Base-by-base conservation (phyloP, 768 basidiomycete genomes). In the Rhizopogon salebrosus region DNA sequence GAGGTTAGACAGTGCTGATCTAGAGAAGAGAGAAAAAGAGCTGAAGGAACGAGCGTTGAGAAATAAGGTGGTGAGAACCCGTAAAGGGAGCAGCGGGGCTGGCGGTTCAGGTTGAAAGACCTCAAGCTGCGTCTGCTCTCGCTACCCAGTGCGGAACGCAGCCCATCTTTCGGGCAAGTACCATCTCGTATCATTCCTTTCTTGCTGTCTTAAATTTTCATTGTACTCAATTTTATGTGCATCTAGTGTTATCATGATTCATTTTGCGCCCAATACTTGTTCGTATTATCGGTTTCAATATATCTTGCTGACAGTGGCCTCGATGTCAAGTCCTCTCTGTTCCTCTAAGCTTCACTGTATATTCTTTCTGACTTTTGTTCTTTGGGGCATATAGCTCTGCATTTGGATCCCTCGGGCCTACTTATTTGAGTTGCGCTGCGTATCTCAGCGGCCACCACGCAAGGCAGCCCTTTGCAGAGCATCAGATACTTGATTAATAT, bases 1-100 rank as follows among this genome's bases (percentile, higher is more conserved):
- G 64, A 64, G 57, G 27, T n/a, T 54, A 31, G 31, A 40, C 46
- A 10, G 52, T 52, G 23, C 54, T 11, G 88, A 88, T 34, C 71
- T 92, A 41, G 80, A 82, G 60, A 80, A 73, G 58, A 69, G 85
- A 53, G 90, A 92, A 63, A 90, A 79, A 57, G 90, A 92, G 62
- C 64, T 92, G 54, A 92, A 90, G 64, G 90, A 92, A 60, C 81
- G 73, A 64, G 88, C 89, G 13, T 66, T 92, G 64, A 79, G 90
- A 62, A 91, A 92, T 62, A 92, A 92, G 64, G 90, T 92, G 41
- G 75, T 84, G 49, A 75, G 85, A 63, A 87, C 85, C 27, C 74
- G 88, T 58, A 89, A 86, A 64, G 71, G 63, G 16, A 73, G 69
- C 55, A 59, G 58, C 41, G 64, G 62, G 14, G 45, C 51, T n/a